Evolutionary conservation across 352 stramenopile genomes (phyloP).

Genomic region (Elongisporangium undulatum): DNA sequence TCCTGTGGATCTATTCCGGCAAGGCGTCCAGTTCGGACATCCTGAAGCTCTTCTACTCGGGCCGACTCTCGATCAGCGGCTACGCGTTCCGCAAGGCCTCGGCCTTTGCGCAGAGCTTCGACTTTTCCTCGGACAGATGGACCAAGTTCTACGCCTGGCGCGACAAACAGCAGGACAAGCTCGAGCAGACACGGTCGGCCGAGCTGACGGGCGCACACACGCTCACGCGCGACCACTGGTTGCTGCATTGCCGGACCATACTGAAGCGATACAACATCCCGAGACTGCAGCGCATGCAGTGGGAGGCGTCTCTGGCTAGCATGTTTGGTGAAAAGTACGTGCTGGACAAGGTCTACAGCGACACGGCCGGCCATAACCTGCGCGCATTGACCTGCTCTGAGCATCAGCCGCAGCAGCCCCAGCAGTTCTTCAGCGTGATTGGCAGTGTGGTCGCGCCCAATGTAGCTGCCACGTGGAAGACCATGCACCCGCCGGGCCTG

Average conservation of each 20-base stretch:
- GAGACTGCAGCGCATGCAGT: conserved; percentile 68
- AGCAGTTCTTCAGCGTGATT: conserved; percentile 10
- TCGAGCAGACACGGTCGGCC: conserved; percentile 21
- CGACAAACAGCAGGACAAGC: conserved; percentile 32
- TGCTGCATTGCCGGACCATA: conserved; percentile 55
- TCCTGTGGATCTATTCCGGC: conserved; percentile 84
- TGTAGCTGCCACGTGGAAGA: conserved; percentile 10
- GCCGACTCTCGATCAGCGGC: conserved; percentile 67
- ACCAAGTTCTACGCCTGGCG: conserved; percentile 67
- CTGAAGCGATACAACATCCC: conserved; percentile 61
- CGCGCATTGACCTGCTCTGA: not conserved
- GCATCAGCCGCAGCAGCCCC: not conserved
- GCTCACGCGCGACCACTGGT: conserved; percentile 67
- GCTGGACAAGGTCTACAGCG: conserved; percentile 39
- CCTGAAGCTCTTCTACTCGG: conserved; percentile 77
- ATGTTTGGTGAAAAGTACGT: conserved; percentile 63
- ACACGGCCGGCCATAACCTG: conserved; percentile 8
- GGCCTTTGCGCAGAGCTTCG: conserved; percentile 80
- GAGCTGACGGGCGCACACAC: conserved; percentile 46
- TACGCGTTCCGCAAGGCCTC: conserved; percentile 82
- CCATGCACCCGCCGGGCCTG: not conserved
- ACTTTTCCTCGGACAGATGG: conserved; percentile 84
- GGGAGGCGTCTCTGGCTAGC: conserved; percentile 64
- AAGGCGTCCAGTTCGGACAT: conserved; percentile 77
- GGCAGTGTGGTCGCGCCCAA: conserved; percentile 16